Evolutionary conservation across 345 rosid genomes (phyloP).

Genomic region (Ceriops decandra): DNA sequence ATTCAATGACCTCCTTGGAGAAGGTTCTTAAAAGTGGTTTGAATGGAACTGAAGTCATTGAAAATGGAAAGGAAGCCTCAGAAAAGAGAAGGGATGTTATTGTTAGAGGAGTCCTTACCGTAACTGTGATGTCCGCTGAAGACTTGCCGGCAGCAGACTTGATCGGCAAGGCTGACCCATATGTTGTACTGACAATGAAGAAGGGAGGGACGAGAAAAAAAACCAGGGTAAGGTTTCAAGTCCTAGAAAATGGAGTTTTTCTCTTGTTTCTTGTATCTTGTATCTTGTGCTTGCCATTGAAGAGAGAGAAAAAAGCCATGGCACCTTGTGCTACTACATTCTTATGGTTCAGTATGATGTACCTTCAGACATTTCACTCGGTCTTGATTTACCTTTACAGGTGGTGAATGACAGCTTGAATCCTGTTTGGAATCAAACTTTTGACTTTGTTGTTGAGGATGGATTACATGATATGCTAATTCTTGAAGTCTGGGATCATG

Average conservation of each 20-base stretch:
- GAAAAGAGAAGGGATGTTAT: constrained; percentile 75
- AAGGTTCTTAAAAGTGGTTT: constrained; percentile 64
- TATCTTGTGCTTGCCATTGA: no score
- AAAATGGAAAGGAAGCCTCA: constrained; percentile 42
- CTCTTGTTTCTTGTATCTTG: not conserved
- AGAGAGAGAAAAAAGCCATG: no score
- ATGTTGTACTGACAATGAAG: constrained; percentile 78
- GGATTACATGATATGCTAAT: constrained; percentile 97
- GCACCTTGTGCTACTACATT: not conserved
- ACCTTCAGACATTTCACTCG: not conserved
- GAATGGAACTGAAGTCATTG: constrained; percentile 44
- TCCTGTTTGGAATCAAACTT: constrained; percentile 98
- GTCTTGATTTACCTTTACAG: constrained; percentile 34
- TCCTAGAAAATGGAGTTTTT: not conserved
- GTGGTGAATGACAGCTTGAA: constrained; percentile 85
- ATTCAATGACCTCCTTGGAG: constrained; percentile 86
- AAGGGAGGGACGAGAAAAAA: constrained; percentile 70
- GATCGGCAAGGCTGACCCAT: constrained; percentile 98
- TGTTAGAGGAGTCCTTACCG: constrained; percentile 86
- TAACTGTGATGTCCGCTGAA: constrained; percentile 90
- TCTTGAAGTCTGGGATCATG: constrained; percentile 90
- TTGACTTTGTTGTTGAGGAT: constrained; percentile 95
- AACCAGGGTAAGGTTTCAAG: constrained; percentile 46
- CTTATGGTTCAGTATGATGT: not conserved
- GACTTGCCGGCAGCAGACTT: constrained; percentile 76